A percentile compares a stretch with the other conserved stretches of the same genome.
These are phyloP conservation scores for Omphalotus olearius DNA, from an alignment of 1,284 basidiomycete genomes.

Conservation along the genomic window DNA sequence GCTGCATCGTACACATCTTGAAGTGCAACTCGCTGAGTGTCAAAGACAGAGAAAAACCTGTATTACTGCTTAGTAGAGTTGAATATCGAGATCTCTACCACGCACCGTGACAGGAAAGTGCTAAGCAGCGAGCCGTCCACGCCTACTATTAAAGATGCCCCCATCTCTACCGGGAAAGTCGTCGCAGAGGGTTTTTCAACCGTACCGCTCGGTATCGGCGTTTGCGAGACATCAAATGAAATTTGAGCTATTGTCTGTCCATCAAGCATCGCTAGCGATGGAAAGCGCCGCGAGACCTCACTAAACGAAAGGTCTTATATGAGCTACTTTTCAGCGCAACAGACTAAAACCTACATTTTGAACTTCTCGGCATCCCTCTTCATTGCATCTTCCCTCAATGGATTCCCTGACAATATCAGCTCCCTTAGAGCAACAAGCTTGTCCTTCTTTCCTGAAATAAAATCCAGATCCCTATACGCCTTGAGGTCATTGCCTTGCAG, in stretches of 20 bases:
- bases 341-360: constrained; percentile 50
- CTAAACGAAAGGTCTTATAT: constrained; percentile 35
- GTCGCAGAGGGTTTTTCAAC: constrained; percentile 46
- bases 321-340: constrained; percentile 7
- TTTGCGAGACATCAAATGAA: constrained; percentile 60
- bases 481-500: constrained; percentile 70
- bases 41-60: constrained; percentile 85
- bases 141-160: constrained; percentile 71
- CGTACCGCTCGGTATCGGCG: constrained; percentile 23
- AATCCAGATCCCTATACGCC: constrained; percentile 66
- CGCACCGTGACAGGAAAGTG: constrained; percentile 75
- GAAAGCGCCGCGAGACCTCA: constrained; percentile 68
- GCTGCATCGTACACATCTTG: constrained; percentile 75
- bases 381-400: constrained; percentile 63
- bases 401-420: constrained; percentile 78
- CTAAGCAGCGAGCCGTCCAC: constrained; percentile 66
- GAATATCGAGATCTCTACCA: constrained; percentile 11
- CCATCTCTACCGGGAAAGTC: constrained; percentile 72
- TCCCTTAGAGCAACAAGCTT: constrained; percentile 67
- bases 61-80: constrained; percentile 11
- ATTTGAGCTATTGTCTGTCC: constrained; percentile 72
- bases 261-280: constrained; percentile 70
- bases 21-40: constrained; percentile 69
- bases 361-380: constrained; percentile 55
- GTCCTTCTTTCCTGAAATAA: constrained; percentile 53